Percentiles rank a stretch among this genome's conserved stretches.
These are phyloP conservation scores for Ogataea kodamae DNA, from an alignment of 805 yeast genomes.

Conservation along the genomic window DNA sequence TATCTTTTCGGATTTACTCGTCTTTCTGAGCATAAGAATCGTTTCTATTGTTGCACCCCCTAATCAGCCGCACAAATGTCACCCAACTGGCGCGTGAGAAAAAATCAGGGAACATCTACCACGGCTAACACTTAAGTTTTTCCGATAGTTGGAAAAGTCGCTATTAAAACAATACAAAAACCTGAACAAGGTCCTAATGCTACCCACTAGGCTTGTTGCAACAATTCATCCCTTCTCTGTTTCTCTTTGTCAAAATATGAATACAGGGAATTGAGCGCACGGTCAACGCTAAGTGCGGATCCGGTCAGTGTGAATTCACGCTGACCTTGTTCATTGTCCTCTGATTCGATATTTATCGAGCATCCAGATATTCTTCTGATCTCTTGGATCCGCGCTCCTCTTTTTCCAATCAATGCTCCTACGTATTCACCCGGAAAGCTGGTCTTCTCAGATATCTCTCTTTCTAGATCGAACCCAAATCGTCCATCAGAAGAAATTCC, in stretches of 20 bases:
- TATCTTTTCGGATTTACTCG: conserved; percentile 7
- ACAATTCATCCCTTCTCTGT: conserved; percentile 28
- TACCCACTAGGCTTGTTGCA: conserved; percentile 8
- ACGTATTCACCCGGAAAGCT: conserved; percentile 77
- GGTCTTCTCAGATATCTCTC: conserved; percentile 39
- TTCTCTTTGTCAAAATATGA: conserved; percentile 58
- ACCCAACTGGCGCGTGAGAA: too few relatives aligned
- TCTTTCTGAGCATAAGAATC: background rate
- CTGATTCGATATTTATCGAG: conserved; percentile 69
- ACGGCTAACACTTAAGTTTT: conserved; percentile 5
- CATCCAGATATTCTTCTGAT: conserved; percentile 78
- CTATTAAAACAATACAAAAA: conserved; percentile 1
- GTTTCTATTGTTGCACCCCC: conserved; percentile 6
- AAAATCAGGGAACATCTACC: conserved; percentile 1
- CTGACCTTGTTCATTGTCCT: conserved; percentile 58
- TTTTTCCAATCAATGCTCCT: conserved; percentile 85
- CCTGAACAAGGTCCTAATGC: background rate
- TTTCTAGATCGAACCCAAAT: conserved; percentile 15
- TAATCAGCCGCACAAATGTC: conserved; percentile 6
- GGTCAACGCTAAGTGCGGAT: conserved; percentile 48
- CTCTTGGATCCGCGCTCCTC: conserved; percentile 83
- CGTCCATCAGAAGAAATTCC: conserved; percentile 10
- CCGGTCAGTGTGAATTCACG: conserved; percentile 74
- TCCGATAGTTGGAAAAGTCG: conserved; percentile 14
- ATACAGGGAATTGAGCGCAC: conserved; percentile 52